Conservation (phyloP, 495 filamentous ascomycete genomes). For the Aspergillus coremiiformis region DNA sequence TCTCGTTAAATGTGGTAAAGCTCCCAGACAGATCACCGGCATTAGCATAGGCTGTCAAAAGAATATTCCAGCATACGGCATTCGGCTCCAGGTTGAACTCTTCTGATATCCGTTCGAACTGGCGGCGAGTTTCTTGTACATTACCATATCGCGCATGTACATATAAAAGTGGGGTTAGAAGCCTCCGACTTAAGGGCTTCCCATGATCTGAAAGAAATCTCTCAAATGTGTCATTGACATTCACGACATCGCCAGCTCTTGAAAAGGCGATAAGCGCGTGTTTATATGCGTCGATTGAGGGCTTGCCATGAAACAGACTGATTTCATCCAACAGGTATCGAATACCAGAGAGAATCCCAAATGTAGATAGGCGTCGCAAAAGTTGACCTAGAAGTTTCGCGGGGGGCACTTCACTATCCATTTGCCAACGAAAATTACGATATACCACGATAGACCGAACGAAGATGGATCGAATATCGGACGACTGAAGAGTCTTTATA, state of each 20-base stretch:
- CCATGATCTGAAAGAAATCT: slow-evolving; percentile 30
- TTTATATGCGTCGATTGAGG: slow-evolving; percentile 24
- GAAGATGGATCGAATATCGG: slow-evolving; percentile 17
- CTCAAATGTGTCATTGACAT: slow-evolving; percentile 26
- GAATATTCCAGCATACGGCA: slow-evolving; percentile 60
- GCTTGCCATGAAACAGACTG: slow-evolving; percentile 23
- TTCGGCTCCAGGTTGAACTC: slow-evolving; percentile 50
- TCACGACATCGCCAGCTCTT: slow-evolving; percentile 23
- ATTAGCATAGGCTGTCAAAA: slow-evolving; percentile 63
- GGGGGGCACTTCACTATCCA: slow-evolving; percentile 15
- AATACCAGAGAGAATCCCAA: slow-evolving; percentile 25
- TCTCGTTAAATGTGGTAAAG: slow-evolving; percentile 48
- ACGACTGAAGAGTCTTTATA: slow-evolving; percentile 23
- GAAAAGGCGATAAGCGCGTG: slow-evolving; percentile 25
- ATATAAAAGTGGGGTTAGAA: slow-evolving; percentile 48
- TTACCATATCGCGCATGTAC: slow-evolving; percentile 61
- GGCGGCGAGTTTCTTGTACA: slow-evolving; percentile 43
- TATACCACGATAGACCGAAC: slow-evolving; percentile 32
- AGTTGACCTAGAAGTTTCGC: slow-evolving; percentile 18
- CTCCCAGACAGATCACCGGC: slow-evolving; percentile 58
- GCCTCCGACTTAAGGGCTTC: slow-evolving; percentile 24
- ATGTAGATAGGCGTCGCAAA: slow-evolving; percentile 15
- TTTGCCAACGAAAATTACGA: slow-evolving; percentile 31
- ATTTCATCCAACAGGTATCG: slow-evolving; percentile 51
- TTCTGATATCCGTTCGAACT: slow-evolving; percentile 51